Base-by-base conservation (phyloP, 2,329 filamentous ascomycete species). In the Venturia effusa region DNA sequence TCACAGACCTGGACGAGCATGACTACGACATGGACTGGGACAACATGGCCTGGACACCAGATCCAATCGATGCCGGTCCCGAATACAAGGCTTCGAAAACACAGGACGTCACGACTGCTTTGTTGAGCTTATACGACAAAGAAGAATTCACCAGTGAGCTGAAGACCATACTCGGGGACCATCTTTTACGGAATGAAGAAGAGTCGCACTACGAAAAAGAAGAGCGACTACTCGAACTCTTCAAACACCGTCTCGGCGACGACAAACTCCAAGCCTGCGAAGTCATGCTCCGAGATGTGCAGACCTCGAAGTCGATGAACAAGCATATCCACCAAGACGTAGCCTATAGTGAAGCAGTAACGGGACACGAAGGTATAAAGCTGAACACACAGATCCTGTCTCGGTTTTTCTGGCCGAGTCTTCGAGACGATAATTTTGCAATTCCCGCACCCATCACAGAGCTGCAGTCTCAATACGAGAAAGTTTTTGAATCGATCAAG, bases 71-170 rank as follows among this genome's bases (percentile, higher is more conserved):
- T 72, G 94, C 94, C 1, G 92, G 91, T 11, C 88, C 91, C 4
- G 78, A 97, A 72, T 97, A 96, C 78, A 91, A 89, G 71, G 88
- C 92, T 65, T 90, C 90, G 13, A 95, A 90, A 73, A 89, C 86
- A 54, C 89, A 92, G 67, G 94, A 99, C 74, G 88, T 97, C 15
- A 91, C 97, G 64, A 92, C 92, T 62, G 96, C 92, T 62, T 80
- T 99, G 54, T 89, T 97, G 68, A 88, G 86, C 65, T 85, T 96
- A 0, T 89, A 96, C 68, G 93, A 96, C 15, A 88, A 89, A 22
- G 90, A 92, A 68, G 93, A 97, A 57, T 97, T 97, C 71, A 94
- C 97, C 75, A 95, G 92, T 69, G 93, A 97, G 73, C 88, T 99
- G 67, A 92, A 96, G 71, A 86, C 83, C 62, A 90, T 96, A 54